A percentile compares a stretch with the other conserved stretches of the same genome.
Conservation (phyloP, 805 yeast genomes). For the Teunomyces funiuensis region DNA sequence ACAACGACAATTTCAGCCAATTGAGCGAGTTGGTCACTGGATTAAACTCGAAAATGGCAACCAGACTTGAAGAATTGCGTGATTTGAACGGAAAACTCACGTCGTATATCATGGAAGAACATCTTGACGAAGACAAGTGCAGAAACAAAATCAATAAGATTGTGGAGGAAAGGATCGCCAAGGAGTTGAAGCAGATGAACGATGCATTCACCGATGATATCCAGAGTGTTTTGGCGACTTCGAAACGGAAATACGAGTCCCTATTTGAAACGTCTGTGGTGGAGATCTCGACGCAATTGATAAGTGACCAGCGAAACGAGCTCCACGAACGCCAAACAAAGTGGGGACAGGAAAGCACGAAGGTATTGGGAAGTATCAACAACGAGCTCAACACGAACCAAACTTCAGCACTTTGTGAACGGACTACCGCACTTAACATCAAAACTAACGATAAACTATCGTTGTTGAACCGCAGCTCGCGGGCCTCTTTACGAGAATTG, state of each 20-base stretch:
- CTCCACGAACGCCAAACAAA: background rate
- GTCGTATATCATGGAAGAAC: constrained; percentile 16
- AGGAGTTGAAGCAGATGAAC: constrained; percentile 5
- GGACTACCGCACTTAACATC: background rate
- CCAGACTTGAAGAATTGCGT: constrained; percentile 5
- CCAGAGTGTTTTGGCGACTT: background rate
- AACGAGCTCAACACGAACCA: background rate
- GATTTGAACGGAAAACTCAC: constrained; percentile 13
- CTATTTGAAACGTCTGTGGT: constrained; percentile 5
- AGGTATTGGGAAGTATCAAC: constrained; percentile 1
- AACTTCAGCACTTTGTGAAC: background rate
- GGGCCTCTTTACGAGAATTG: constrained; percentile 1
- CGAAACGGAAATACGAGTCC: constrained; percentile 3
- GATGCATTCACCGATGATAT: constrained; percentile 2
- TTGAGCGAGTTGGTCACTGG: constrained; percentile 5
- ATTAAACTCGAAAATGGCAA: constrained; percentile 6
- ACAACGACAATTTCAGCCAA: constrained; percentile 8
- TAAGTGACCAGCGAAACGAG: constrained; percentile 2
- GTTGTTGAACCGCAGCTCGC: constrained; percentile 3
- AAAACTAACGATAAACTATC: constrained; percentile 8
- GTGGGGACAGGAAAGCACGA: constrained; percentile 1
- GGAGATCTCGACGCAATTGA: constrained; percentile 1
- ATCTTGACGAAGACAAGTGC: constrained; percentile 10
- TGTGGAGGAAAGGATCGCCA: constrained; percentile 1
- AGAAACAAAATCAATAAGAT: constrained; percentile 1